A percentile compares a stretch with the other conserved stretches of the same genome.
phyloP scores from a whole-genome alignment of 768 basidiomycete genomes.

The Boletus sp. region DNA sequence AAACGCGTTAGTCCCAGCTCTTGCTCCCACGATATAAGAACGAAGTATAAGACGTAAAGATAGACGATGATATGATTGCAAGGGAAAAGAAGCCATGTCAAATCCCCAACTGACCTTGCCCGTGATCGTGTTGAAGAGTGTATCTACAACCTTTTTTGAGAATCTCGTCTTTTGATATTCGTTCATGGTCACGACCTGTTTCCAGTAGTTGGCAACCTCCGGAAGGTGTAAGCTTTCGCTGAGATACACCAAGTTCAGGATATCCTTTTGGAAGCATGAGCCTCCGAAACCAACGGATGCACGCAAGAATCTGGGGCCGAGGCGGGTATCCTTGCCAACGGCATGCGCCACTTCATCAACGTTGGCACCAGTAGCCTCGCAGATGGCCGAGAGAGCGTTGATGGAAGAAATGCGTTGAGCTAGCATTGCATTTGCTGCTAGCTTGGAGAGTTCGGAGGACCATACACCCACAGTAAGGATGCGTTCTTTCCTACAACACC shows the following conservation, averaged over 20 bases:
- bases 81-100: background rate
- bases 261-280: conserved; percentile 99
- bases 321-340: conserved; percentile 87
- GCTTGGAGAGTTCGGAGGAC: conserved; percentile 97
- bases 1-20: conserved; percentile 6
- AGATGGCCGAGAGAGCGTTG: conserved; percentile 97
- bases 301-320: conserved; percentile 94
- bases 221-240: conserved; percentile 92
- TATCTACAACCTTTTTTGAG: conserved; percentile 94
- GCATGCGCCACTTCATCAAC: conserved; percentile 97
- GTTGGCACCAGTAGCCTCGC: conserved; percentile 98
- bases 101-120: conserved; percentile 62
- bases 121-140: conserved; percentile 97
- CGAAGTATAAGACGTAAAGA: background rate
- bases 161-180: conserved; percentile 97
- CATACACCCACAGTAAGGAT: conserved; percentile 95
- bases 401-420: conserved; percentile 98
- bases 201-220: conserved; percentile 97
- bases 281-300: conserved; percentile 97
- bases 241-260: conserved; percentile 97
- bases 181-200: conserved; percentile 95
- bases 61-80: background rate
- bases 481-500: conserved; percentile 50
- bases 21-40: conserved; percentile 6
- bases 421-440: conserved; percentile 99